These are phyloP conservation scores for Aspergillus brasiliensis DNA, from an alignment of 2,329 filamentous ascomycete genomes.

Conservation along the genomic window DNA sequence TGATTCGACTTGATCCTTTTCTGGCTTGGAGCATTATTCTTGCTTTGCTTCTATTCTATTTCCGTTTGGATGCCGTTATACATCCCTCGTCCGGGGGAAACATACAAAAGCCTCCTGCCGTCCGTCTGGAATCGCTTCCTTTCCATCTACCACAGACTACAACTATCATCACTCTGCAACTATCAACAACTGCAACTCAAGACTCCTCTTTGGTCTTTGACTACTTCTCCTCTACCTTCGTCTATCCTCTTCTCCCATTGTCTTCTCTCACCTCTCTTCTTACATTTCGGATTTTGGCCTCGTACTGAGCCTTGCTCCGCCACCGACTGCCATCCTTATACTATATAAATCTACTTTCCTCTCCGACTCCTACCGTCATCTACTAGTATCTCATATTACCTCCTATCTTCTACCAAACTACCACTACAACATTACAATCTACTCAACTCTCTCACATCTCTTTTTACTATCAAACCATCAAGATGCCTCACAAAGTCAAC, in stretches of 20 bases:
- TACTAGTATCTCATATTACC: constrained; percentile 1
- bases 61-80: constrained; percentile 13
- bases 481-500: constrained; percentile 40
- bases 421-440: neutral
- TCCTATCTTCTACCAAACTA: neutral
- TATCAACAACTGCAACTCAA: constrained; percentile 1
- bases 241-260: constrained; percentile 1
- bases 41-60: constrained; percentile 13
- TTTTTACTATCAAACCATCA: constrained; percentile 14
- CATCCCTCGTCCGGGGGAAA: constrained; percentile 11
- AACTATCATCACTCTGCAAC: neutral
- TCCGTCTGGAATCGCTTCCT: constrained; percentile 5
- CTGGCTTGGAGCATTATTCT: constrained; percentile 8
- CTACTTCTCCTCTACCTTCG: neutral
- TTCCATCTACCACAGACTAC: constrained; percentile 6
- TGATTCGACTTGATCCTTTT: constrained; percentile 1
- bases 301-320: constrained; percentile 21
- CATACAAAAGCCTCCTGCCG: constrained; percentile 19
- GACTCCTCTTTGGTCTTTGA: neutral
- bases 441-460: neutral
- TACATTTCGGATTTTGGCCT: constrained; percentile 11
- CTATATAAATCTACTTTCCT: constrained; percentile 2
- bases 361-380: neutral
- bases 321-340: constrained; percentile 20
- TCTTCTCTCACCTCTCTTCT: neutral